phyloP scores from a whole-genome alignment of 1,284 basidiomycete genomes.

The Ustilago bromivora region DNA sequence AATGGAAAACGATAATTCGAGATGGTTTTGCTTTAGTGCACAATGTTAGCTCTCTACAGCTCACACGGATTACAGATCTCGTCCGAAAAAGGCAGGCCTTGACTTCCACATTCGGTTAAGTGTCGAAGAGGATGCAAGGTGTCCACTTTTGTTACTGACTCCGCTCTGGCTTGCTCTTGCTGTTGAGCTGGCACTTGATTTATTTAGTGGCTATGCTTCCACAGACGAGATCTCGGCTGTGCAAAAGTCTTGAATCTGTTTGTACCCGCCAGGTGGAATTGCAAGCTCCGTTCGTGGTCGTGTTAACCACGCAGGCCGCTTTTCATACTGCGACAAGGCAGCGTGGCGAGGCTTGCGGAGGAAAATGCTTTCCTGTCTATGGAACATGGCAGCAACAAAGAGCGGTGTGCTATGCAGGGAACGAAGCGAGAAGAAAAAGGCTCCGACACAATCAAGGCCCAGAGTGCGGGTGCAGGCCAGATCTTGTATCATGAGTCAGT shows the following conservation, averaged over 20 bases:
- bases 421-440: too few species aligned
- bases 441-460: too few species aligned
- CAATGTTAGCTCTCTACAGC: neutral
- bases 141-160: neutral
- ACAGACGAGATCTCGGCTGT: neutral
- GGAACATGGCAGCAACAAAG: neutral
- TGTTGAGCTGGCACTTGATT: neutral
- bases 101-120: neutral
- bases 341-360: neutral
- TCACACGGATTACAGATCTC: neutral
- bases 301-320: neutral
- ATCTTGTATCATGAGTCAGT: neutral
- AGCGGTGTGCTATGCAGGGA: neutral
- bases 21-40: neutral
- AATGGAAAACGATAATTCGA: constrained; percentile 6
- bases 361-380: neutral
- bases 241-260: neutral
- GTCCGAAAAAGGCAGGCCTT: neutral
- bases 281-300: neutral
- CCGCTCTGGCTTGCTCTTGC: too few species aligned
- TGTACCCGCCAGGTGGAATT: neutral
- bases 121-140: neutral
- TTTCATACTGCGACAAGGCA: neutral
- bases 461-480: too few species aligned
- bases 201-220: neutral